A percentile compares a stretch with the other conserved stretches of the same genome.
Evolutionary conservation across 148 eudicot species (phyloP).

Genomic region (Silene conica): DNA sequence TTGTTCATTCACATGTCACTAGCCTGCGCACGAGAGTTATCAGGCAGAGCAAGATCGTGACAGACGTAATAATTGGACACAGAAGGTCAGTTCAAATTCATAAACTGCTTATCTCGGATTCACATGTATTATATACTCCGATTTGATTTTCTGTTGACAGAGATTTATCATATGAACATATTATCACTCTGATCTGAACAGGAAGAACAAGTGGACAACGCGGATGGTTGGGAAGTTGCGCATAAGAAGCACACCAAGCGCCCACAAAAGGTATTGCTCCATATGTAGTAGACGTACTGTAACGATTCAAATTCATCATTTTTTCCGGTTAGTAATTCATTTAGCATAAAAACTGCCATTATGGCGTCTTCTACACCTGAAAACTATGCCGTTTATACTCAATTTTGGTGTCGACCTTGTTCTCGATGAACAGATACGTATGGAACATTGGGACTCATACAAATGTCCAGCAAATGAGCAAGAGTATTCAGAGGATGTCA

Average conservation of each 20-base stretch:
- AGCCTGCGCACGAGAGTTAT: slow-evolving; percentile 37
- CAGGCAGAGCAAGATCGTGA: slow-evolving; percentile 27
- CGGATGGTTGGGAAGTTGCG: slow-evolving; percentile 80
- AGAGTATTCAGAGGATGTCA: slow-evolving; percentile 58
- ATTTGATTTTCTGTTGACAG: too few species aligned
- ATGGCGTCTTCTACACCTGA: background rate
- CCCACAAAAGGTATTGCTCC: slow-evolving; percentile 47
- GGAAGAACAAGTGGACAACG: slow-evolving; percentile 37
- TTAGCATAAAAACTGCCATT: background rate
- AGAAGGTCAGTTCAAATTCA: slow-evolving; percentile 27
- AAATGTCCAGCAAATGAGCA: slow-evolving; percentile 68
- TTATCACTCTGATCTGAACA: slow-evolving; percentile 20
- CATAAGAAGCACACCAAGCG: slow-evolving; percentile 50
- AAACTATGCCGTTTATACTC: background rate
- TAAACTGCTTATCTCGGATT: background rate
- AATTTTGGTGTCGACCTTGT: too few species aligned
- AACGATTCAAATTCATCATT: background rate
- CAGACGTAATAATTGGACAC: slow-evolving; percentile 25
- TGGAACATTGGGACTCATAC: slow-evolving; percentile 65
- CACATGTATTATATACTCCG: background rate
- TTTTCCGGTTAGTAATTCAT: too few species aligned
- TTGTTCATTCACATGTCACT: slow-evolving; percentile 13
- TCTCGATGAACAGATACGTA: slow-evolving; percentile 41
- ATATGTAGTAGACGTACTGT: background rate
- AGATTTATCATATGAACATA: too few species aligned